phyloP scores from a whole-genome alignment of 2,329 filamentous ascomycete genomes.

The Ophiocordyceps camponoti-rufipedis region DNA sequence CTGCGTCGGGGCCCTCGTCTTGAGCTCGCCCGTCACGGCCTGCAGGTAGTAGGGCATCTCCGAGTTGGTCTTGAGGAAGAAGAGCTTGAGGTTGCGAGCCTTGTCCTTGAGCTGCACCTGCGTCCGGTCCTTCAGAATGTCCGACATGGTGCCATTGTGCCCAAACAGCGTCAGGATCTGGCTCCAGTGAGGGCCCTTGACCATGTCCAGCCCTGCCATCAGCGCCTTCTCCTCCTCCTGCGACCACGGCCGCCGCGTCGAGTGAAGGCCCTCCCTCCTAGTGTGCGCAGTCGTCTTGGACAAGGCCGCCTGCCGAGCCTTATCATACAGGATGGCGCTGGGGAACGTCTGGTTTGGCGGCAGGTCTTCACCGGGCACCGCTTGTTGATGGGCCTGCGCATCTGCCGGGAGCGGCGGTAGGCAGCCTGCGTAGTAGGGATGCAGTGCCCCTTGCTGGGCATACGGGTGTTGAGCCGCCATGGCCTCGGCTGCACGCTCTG shows the following conservation, averaged over 20 bases:
- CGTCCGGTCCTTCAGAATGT: constrained; percentile 72
- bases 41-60: constrained; percentile 81
- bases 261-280: constrained; percentile 37
- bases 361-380: constrained; percentile 18
- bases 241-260: constrained; percentile 64
- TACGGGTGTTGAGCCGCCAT: constrained; percentile 16
- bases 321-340: constrained; percentile 37
- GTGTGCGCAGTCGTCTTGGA: constrained; percentile 37
- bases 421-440: constrained; percentile 16
- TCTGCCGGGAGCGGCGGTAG: constrained; percentile 15
- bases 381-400: constrained; percentile 6
- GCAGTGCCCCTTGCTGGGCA: constrained; percentile 17
- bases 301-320: constrained; percentile 38
- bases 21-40: constrained; percentile 76
- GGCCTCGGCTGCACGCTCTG: constrained; percentile 9
- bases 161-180: constrained; percentile 79
- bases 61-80: constrained; percentile 79
- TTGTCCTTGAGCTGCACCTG: constrained; percentile 91
- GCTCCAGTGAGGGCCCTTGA: constrained; percentile 85
- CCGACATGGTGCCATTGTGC: constrained; percentile 57
- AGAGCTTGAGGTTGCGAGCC: constrained; percentile 73
- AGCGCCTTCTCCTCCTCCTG: constrained; percentile 79
- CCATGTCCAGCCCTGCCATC: constrained; percentile 73
- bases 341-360: constrained; percentile 39
- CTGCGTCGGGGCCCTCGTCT: constrained; percentile 63